These are phyloP conservation scores for Geotrichum restrictum DNA, from an alignment of 1,139 yeast species.

Conservation along the genomic window DNA sequence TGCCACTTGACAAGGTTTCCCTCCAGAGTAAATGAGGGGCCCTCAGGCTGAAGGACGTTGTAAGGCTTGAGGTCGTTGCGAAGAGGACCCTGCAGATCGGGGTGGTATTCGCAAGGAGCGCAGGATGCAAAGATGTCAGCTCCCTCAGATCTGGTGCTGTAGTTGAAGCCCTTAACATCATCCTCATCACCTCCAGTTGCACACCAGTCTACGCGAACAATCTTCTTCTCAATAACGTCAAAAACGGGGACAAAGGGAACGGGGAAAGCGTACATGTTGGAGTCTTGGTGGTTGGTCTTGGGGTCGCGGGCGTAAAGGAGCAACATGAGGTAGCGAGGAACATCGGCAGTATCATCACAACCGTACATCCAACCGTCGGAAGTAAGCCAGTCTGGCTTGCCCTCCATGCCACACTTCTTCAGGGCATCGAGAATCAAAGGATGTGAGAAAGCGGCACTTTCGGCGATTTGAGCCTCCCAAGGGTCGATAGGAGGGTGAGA, in stretches of 20 bases:
- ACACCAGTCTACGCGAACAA: conserved; percentile 72
- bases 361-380: conserved; percentile 94
- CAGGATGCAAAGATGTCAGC: conserved; percentile 66
- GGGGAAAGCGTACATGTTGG: conserved; percentile 82
- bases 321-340: conserved; percentile 66
- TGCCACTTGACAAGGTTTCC: conserved; percentile 74
- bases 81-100: conserved; percentile 46
- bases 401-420: conserved; percentile 55
- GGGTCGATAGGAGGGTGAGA: conserved; percentile 72
- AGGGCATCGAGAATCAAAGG: conserved; percentile 61
- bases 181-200: conserved; percentile 61
- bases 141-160: conserved; percentile 51
- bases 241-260: conserved; percentile 78
- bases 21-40: conserved; percentile 67
- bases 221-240: conserved; percentile 60
- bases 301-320: conserved; percentile 61
- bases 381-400: conserved; percentile 51
- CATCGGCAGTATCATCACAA: conserved; percentile 74
- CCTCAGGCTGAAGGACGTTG: conserved; percentile 76
- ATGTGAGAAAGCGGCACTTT: conserved; percentile 69
- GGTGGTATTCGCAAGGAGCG: conserved; percentile 48
- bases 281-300: conserved; percentile 67
- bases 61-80: conserved; percentile 66
- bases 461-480: conserved; percentile 60
- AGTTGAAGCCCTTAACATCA: conserved; percentile 38